These are phyloP conservation scores for Chlorophyllum brunneum DNA, from an alignment of 768 basidiomycete genomes.

Conservation along the genomic window DNA sequence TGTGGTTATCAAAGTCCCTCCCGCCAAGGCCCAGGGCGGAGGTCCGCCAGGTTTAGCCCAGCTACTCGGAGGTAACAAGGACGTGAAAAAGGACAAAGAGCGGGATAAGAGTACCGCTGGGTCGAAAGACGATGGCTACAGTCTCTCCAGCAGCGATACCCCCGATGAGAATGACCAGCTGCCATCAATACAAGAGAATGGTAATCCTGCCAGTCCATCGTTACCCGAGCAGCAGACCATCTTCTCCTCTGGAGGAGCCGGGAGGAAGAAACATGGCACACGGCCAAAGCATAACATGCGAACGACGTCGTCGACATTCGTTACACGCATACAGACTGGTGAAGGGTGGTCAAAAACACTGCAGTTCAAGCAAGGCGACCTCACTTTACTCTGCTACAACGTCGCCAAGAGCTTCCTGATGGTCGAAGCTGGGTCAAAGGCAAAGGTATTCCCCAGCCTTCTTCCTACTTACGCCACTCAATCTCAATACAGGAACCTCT, in stretches of 20 bases:
- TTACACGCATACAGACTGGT: conserved; percentile 77
- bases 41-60: conserved; percentile 65
- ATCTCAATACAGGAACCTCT: conserved; percentile 67
- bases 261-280: conserved; percentile 60
- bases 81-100: conserved; percentile 55
- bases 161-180: conserved; percentile 53
- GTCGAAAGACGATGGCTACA: conserved; percentile 64
- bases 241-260: conserved; percentile 47
- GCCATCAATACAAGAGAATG: conserved; percentile 36
- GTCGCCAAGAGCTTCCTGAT: conserved; percentile 80
- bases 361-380: conserved; percentile 79
- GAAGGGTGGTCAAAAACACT: conserved; percentile 74
- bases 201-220: conserved; percentile 31
- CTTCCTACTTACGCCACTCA: not conserved
- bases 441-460: conserved; percentile 53
- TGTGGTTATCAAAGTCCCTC: conserved; percentile 59
- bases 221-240: conserved; percentile 48
- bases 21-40: conserved; percentile 43
- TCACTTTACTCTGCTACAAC: conserved; percentile 86
- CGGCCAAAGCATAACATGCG: conserved; percentile 90
- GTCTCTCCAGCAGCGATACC: conserved; percentile 81
- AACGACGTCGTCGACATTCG: conserved; percentile 89
- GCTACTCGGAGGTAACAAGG: conserved; percentile 65
- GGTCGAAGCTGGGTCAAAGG: conserved; percentile 81
- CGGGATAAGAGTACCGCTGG: too few relatives aligned